These are phyloP conservation scores for Mycocentrospora acerina DNA, from an alignment of 2,329 filamentous ascomycete genomes.

Conservation along the genomic window DNA sequence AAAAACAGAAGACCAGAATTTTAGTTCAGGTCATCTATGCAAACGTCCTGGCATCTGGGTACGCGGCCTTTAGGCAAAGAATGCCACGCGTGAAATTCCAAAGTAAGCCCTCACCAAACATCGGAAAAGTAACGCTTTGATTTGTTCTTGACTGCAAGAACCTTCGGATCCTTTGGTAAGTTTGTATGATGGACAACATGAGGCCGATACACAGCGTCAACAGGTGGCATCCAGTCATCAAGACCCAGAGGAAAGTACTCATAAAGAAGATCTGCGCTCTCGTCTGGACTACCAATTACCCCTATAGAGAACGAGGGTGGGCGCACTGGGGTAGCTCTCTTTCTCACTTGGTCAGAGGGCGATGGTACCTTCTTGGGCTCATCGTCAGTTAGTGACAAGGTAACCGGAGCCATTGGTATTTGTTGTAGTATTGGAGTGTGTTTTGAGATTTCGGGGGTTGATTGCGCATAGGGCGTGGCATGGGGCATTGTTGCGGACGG, in stretches of 20 bases:
- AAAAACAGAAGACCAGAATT: background rate
- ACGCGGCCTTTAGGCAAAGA: no score
- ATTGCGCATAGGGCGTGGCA: slow-evolving; percentile 50
- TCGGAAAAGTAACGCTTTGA: slow-evolving; percentile 55
- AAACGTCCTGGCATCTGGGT: no score
- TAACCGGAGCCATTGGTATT: slow-evolving; percentile 52
- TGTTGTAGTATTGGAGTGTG: slow-evolving; percentile 40
- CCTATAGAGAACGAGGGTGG: slow-evolving; percentile 51
- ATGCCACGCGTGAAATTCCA: slow-evolving; percentile 5
- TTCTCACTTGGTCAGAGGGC: slow-evolving; percentile 35
- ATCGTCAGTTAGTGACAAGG: slow-evolving; percentile 59
- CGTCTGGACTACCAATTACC: slow-evolving; percentile 63
- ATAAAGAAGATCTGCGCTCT: slow-evolving; percentile 82
- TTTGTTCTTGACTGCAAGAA: slow-evolving; percentile 44
- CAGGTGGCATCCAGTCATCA: slow-evolving; percentile 90
- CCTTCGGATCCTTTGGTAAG: slow-evolving; percentile 50
- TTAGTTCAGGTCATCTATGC: no score
- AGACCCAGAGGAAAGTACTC: slow-evolving; percentile 92
- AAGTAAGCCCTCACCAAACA: slow-evolving; percentile 15
- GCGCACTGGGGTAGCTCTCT: slow-evolving; percentile 42
- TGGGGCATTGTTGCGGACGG: slow-evolving; percentile 37
- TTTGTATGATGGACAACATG: slow-evolving; percentile 90
- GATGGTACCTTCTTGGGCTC: slow-evolving; percentile 48
- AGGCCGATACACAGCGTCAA: slow-evolving; percentile 86
- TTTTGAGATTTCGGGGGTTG: slow-evolving; percentile 55